Conservation (phyloP, 148 eudicot species). For the Persicaria maculosa region DNA sequence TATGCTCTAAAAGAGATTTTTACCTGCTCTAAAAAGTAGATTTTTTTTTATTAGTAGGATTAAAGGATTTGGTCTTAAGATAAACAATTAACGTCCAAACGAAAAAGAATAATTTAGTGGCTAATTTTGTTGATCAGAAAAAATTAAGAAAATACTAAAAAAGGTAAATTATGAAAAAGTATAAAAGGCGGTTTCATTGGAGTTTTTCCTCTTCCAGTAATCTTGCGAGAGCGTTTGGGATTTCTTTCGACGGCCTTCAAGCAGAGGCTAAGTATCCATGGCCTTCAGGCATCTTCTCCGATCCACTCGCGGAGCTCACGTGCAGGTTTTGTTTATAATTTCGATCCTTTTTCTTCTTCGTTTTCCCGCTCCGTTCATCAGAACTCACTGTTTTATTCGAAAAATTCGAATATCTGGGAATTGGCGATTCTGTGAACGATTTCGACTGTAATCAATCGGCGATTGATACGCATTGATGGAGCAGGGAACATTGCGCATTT, state of each 20-base stretch:
- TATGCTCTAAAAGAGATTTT: too few relatives aligned
- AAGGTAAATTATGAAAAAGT: neutral
- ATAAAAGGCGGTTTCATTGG: neutral
- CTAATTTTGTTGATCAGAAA: neutral
- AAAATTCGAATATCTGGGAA: neutral
- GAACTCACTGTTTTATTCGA: too few relatives aligned
- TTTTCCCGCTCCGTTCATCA: neutral
- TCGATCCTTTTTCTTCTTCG: neutral
- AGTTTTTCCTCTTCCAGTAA: neutral
- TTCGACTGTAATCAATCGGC: neutral
- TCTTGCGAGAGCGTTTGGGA: neutral
- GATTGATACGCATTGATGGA: neutral
- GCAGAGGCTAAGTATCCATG: neutral
- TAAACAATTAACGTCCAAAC: too few relatives aligned
- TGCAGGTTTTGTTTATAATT: neutral
- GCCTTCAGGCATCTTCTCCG: constrained; percentile 6
- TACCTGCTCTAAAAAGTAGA: too few relatives aligned
- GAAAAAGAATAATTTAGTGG: neutral
- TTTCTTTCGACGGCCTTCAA: neutral
- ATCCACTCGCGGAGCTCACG: neutral
- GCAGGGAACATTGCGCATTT: neutral
- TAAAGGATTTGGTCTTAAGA: too few relatives aligned
- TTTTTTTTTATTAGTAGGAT: too few relatives aligned
- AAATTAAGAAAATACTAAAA: neutral
- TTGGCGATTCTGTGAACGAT: neutral